Percentiles rank a stretch among this genome's conserved stretches.
phyloP scores from a whole-genome alignment of 176 grass and related monocot species.

The Typha latifolia region DNA sequence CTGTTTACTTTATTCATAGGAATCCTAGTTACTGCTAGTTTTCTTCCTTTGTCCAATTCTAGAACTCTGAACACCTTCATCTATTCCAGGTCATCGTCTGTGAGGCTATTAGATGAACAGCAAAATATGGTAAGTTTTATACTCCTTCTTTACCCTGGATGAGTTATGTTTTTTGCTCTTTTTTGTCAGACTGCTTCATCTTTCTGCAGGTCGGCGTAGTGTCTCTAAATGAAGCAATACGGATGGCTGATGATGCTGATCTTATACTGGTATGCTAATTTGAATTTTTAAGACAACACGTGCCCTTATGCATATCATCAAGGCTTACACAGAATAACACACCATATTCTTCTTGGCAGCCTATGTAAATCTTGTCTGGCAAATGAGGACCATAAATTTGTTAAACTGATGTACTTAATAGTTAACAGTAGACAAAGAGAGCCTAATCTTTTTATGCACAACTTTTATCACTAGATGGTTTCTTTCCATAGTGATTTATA shows the following conservation, averaged over 20 bases:
- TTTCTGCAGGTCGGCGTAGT: constrained; percentile 68
- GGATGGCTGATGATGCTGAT: constrained; percentile 48
- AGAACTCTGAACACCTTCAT: constrained; percentile 7
- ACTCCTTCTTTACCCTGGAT: neutral
- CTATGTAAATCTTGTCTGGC: neutral
- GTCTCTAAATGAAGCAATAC: constrained; percentile 54
- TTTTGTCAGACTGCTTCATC: neutral
- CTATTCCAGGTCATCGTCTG: constrained; percentile 50
- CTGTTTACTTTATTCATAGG: neutral
- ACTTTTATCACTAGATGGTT: neutral
- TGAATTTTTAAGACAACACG: neutral
- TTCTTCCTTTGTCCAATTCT: neutral
- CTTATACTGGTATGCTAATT: constrained; percentile 57
- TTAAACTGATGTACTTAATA: neutral
- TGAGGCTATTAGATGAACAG: constrained; percentile 81
- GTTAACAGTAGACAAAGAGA: neutral
- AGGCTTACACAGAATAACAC: neutral
- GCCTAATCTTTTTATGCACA: no score
- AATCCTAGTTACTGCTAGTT: neutral
- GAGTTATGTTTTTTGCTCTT: neutral
- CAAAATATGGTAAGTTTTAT: constrained; percentile 69
- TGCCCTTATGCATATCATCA: neutral
- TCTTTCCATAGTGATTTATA: no score
- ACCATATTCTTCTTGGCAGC: neutral
- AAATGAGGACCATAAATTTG: neutral